Percentiles rank a stretch among this genome's conserved stretches.
phyloP scores from a whole-genome alignment of 108 stramenopile species.

The Pinguiococcus pyrenoidosus region DNA sequence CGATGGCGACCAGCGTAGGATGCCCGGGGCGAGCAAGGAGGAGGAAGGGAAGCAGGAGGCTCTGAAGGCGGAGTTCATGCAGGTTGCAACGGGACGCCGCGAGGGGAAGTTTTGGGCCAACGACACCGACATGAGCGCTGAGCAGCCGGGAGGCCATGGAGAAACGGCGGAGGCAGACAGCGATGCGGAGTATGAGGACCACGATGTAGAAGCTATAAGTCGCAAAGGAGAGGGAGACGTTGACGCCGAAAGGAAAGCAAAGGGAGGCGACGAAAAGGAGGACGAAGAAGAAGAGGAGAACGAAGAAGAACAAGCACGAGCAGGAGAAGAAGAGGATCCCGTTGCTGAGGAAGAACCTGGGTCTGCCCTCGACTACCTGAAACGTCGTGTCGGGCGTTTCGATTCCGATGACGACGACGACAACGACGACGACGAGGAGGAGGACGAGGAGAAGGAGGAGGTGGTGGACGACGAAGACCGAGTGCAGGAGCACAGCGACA shows the following conservation, averaged over 20 bases:
- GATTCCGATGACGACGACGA: no score
- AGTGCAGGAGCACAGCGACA: not conserved
- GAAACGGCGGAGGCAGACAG: not conserved
- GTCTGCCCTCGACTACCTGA: no score
- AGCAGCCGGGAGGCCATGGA: not conserved
- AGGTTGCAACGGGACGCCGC: slow-evolving; percentile 9
- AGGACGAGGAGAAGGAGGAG: no score
- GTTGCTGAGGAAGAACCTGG: no score
- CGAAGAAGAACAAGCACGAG: not conserved
- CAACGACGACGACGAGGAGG: no score
- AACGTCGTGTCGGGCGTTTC: no score
- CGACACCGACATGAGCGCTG: slow-evolving; percentile 8
- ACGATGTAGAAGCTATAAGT: not conserved
- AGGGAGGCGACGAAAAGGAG: not conserved
- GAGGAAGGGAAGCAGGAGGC: slow-evolving; percentile 2
- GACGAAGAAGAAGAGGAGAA: slow-evolving; percentile 2
- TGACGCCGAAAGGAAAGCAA: not conserved
- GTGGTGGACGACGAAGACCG: slow-evolving; percentile 1
- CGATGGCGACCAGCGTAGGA: not conserved
- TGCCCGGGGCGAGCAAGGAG: not conserved
- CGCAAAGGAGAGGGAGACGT: slow-evolving; percentile 5
- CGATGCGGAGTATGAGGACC: not conserved
- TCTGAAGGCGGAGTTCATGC: slow-evolving; percentile 38
- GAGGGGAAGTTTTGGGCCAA: slow-evolving; percentile 31
- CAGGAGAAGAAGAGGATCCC: not conserved